phyloP scores from a whole-genome alignment of 805 yeast genomes.

The Yamadazyma insecticola region DNA sequence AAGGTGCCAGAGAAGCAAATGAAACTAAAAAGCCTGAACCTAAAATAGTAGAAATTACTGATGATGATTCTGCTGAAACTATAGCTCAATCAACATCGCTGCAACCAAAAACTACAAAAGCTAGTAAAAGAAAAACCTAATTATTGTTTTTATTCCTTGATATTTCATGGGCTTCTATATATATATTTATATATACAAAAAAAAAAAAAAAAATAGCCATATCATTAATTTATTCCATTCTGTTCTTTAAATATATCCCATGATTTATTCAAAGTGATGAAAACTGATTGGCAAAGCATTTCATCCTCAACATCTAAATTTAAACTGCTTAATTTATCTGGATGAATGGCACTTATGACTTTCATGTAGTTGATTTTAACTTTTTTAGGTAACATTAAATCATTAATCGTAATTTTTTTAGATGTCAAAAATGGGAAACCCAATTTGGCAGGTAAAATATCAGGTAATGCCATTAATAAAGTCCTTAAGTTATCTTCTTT shows the following conservation, averaged over 20 bases:
- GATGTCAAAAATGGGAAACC: slow-evolving; percentile 26
- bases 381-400: slow-evolving; percentile 82
- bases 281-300: slow-evolving; percentile 83
- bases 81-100: slow-evolving; percentile 3
- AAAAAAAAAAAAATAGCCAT: too few relatives aligned
- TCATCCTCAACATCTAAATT: slow-evolving; percentile 61
- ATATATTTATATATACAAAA: background rate
- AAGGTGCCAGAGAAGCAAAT: slow-evolving; percentile 5
- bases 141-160: too few relatives aligned
- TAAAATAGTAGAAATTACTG: slow-evolving; percentile 11
- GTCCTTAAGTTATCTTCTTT: slow-evolving; percentile 80
- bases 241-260: slow-evolving; percentile 79
- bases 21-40: slow-evolving; percentile 4
- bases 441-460: slow-evolving; percentile 46
- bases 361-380: slow-evolving; percentile 83
- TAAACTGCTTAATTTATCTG: slow-evolving; percentile 61
- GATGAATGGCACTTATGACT: slow-evolving; percentile 73
- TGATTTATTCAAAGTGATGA: slow-evolving; percentile 76
- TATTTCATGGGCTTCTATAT: background rate
- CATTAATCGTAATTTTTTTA: slow-evolving; percentile 50
- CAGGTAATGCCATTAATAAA: slow-evolving; percentile 63
- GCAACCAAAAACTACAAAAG: background rate
- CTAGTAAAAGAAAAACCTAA: slow-evolving; percentile 5
- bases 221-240: slow-evolving; percentile 27
- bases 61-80: slow-evolving; percentile 2